A percentile compares a stretch with the other conserved stretches of the same genome.
Evolutionary conservation across 1,284 basidiomycete genomes (phyloP).

Genomic region (Ceraceosorus bombacis): DNA sequence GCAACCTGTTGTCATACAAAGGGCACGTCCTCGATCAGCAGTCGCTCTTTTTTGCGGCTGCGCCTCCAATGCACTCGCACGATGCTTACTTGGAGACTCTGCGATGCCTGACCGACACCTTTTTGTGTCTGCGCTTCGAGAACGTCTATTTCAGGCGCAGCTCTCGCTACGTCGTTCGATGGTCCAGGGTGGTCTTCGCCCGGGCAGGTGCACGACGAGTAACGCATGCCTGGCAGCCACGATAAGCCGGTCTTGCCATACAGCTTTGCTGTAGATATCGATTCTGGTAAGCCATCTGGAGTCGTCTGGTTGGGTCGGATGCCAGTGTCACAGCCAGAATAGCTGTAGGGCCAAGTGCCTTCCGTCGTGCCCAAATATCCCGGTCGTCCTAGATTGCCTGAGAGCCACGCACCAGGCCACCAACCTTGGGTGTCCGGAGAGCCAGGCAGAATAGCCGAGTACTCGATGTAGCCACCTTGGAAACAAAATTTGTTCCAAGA

Average conservation of each 20-base stretch:
- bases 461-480: conserved; percentile 45
- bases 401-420: conserved; percentile 51
- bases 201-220: conserved; percentile 37
- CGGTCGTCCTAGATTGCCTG: conserved; percentile 52
- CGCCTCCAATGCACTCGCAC: too few relatives aligned
- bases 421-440: conserved; percentile 48
- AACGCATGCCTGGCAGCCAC: conserved; percentile 41
- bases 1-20: conserved; percentile 11
- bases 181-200: conserved; percentile 37
- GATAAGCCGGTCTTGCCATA: conserved; percentile 5
- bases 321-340: conserved; percentile 46
- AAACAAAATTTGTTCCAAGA: conserved; percentile 45
- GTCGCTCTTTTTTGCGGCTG: too few relatives aligned
- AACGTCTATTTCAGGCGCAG: conserved; percentile 47
- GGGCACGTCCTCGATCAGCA: too few relatives aligned
- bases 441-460: conserved; percentile 31
- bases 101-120: conserved; percentile 35
- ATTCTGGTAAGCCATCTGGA: conserved; percentile 15
- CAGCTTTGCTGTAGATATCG: background rate
- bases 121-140: conserved; percentile 55
- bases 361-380: conserved; percentile 45
- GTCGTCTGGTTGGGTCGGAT: conserved; percentile 40
- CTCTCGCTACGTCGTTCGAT: conserved; percentile 38
- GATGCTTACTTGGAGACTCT: conserved; percentile 34
- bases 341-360: conserved; percentile 50